Base-by-base conservation (phyloP, 352 stramenopile genomes). In the Phytophthora litchii region DNA sequence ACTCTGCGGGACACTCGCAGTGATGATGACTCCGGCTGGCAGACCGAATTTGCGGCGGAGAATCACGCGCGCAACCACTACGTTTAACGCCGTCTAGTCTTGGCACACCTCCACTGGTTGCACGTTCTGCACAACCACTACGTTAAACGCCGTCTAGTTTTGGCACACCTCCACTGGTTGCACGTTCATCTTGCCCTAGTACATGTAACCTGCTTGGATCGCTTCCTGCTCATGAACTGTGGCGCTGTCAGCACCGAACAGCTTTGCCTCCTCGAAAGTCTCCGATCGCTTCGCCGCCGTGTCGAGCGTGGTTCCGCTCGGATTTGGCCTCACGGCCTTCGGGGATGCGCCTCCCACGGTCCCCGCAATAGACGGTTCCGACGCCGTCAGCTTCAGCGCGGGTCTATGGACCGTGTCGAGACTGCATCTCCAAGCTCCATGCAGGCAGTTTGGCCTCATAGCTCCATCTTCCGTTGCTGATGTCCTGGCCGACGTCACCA, bases 341-440 rank as follows among this genome's bases (percentile, higher is more conserved):
- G 50, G 32, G 31, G 59, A 67, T 67, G 59, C 36, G 52, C 37
- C 59, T 67, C 59, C 59, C 59, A 67, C 51, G 38, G 37, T 67
- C 43, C 25, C 56, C 20, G 57, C 58, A 56, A 48, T 48, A 63
- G 59, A 62, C 59, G 31, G 59, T 67, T 67, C 59, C 38, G 35
- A 43, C 44, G 16, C 43, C 25, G 27, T 47, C 16, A 13, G 53
- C 14, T 42, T 41, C 20, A 27, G 14, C 41, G 48, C 40, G 17
- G 20, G 17, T 44, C 48, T 53, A 46, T 54, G 32, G 41, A 43
- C 21, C 27, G n/a, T 20, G 42, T 7, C 4, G 7, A n/a, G 17
- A 4, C 25, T 19, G 37, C 31, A 35, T 32, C 41, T 25, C 32
- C 7, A 20, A 20, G 45, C 31, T 52, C 12, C 19, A 31, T 16